Evolutionary conservation across 805 yeast genomes (phyloP).

Genomic region (Yamadazyma endophytica): DNA sequence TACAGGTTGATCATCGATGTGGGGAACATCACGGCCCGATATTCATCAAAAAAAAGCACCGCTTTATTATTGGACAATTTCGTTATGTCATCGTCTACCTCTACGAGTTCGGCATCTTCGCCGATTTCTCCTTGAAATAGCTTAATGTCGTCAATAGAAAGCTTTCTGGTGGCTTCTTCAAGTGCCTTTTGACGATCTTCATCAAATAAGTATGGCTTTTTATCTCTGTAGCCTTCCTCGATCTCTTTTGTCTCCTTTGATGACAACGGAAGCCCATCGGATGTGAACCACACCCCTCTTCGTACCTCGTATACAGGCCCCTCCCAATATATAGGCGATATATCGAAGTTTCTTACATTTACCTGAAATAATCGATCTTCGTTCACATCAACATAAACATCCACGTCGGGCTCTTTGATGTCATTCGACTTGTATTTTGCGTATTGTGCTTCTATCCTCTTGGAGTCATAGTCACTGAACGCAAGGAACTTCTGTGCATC

Average conservation of each 20-base stretch:
- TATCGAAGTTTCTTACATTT: conserved; percentile 47
- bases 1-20: conserved; percentile 36
- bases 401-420: too few relatives aligned
- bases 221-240: conserved; percentile 49
- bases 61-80: conserved; percentile 30
- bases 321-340: conserved; percentile 79
- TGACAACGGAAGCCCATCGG: conserved; percentile 53
- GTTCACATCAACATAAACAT: conserved; percentile 71
- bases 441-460: conserved; percentile 52
- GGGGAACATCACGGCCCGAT: conserved; percentile 46
- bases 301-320: conserved; percentile 83
- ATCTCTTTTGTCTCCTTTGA: conserved; percentile 49
- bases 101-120: conserved; percentile 14
- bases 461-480: conserved; percentile 62
- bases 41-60: conserved; percentile 37
- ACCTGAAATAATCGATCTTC: conserved; percentile 81
- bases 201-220: conserved; percentile 31
- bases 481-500: conserved; percentile 61
- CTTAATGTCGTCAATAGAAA: conserved; percentile 9
- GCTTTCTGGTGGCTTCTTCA: conserved; percentile 1
- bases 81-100: conserved; percentile 24
- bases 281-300: conserved; percentile 78
- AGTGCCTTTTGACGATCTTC: conserved; percentile 7
- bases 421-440: conserved; percentile 13
- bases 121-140: conserved; percentile 12